Base-by-base conservation (phyloP, 495 filamentous ascomycete species). In the Penicillium malachiteum region DNA sequence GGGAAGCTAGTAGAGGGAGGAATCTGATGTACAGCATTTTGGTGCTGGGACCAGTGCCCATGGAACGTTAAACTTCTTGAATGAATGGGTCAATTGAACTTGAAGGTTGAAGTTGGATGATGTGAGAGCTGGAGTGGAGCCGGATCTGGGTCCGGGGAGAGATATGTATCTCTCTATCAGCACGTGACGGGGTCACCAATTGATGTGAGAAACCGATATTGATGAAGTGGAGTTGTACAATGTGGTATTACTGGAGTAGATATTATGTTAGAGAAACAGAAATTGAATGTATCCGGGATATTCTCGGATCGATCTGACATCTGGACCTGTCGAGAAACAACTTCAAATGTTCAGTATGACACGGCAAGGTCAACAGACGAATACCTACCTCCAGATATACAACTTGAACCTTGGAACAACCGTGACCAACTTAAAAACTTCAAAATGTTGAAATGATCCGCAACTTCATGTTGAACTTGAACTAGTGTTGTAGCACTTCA, bases 1-100 rank as follows among this genome's bases (percentile, higher is more conserved):
- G 42, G 14, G 55, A 16, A 11, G 60, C 55, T 37, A 64, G 33
- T 11, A 64, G 45, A 31, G 44, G 46, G 18, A 66, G 34, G 34
- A 37, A 13, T 37, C 8, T 38, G 18, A 57, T 33, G 41, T 48
- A 58, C 57, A 59, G 51, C 48, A 47, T 59, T 37, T 10, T 52
- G 8, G 35, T 37, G 41, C 35, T 53, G 46, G 34, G 14, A 21
- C 21, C 21, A 26, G 21, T 26, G 21, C 21, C 21, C 21, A 26
- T 26, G 21, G 1, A 26, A 26, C 4, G 21, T 26, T 26, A 1
- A 26, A 40, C n/a, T 45, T 21, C 33, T 43, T 43, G n/a, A 14
- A 31, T 39, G 33, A 54, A 32, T 38, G 30, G 33, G 32, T 39
- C 47, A 44, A 16, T 33, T 35, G 38, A 30, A 41, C 7, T 3